phyloP scores from a whole-genome alignment of 805 yeast genomes.

The Candida krabiensis region DNA sequence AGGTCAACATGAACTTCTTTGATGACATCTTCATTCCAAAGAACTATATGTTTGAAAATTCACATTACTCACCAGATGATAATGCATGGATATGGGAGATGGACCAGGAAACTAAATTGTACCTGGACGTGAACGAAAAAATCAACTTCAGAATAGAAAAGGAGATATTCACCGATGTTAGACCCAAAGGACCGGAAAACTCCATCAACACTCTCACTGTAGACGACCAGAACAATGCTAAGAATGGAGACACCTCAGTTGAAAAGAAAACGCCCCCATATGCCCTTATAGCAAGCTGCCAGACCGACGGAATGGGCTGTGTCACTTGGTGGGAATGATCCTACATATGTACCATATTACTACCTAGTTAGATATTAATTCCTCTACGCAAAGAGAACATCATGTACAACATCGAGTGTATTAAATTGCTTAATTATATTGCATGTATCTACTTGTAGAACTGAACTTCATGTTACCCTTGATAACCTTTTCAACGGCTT shows the following conservation, averaged over 20 bases:
- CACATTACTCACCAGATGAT: conserved; percentile 52
- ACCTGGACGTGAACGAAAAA: conserved; percentile 86
- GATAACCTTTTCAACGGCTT: conserved; percentile 97
- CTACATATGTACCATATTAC: not conserved
- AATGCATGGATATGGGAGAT: conserved; percentile 94
- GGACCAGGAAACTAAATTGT: conserved; percentile 73
- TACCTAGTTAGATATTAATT: not conserved
- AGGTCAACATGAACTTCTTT: conserved; percentile 81
- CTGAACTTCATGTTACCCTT: conserved; percentile 98
- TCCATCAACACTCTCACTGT: conserved; percentile 35
- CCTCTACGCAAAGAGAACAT: not conserved
- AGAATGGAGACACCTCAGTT: conserved; percentile 23
- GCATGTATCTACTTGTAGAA: conserved; percentile 97
- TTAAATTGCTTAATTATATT: conserved; percentile 63
- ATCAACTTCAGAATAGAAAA: conserved; percentile 90
- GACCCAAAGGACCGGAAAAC: conserved; percentile 70
- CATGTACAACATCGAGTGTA: too few species aligned
- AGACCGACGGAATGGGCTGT: conserved; percentile 95
- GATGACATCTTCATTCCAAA: conserved; percentile 91
- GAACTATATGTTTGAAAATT: conserved; percentile 68
- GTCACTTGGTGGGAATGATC: conserved; percentile 90
- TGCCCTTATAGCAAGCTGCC: conserved; percentile 85
- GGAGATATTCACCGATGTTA: conserved; percentile 79
- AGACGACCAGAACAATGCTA: conserved; percentile 22
- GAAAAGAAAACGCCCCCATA: conserved; percentile 67